Base-by-base conservation (phyloP, 2,329 filamentous ascomycete species). In the Colletotrichum liriopes region DNA sequence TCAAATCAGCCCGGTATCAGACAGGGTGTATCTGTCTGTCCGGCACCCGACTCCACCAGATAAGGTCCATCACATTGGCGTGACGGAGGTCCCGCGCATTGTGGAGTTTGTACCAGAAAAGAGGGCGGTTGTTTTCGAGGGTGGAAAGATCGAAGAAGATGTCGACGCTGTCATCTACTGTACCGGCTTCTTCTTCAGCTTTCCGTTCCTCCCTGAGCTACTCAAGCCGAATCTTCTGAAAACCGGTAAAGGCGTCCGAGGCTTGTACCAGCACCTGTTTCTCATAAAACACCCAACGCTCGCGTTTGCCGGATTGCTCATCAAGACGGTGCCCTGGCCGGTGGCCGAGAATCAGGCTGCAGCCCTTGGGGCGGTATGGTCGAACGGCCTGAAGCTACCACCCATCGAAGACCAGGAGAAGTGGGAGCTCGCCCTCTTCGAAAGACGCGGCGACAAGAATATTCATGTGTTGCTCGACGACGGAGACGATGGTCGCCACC, bases 281-380 rank as follows among this genome's bases (percentile, higher is more conserved):
- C 91, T 92, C 79, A 91, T 92, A 4, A 84, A 89, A 1, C 89
- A 94, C 72, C 94, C 95, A 1, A 96, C 94, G 0, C 85, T 98
- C 1, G 92, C 90, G 0, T 95, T 98, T 78, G 87, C 93, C 0
- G 90, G 89, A 0, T 85, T 98, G 49, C 92, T 93, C 20, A 92
- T 95, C 78, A 93, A 93, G 75, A 90, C 96, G n/a, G 93, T 97
- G n/a, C 96, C 96, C 0, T 97, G 97, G 79, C 92, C 94, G 0
- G 77, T 96, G 1, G 88, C 92, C 0, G 94, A 98, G 82, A 91
- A 90, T 7, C 95, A 98, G 81, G 91, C 91, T 1, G 93, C 95
- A 0, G 89, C 94, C 0, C 86, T 97, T 56, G 90, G 95, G 2
- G 90, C 94, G 1, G 88, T 95, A 0, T 97, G 94, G 89, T 90